Evolutionary conservation across 1,284 basidiomycete genomes (phyloP).

Genomic region (Tilletia setariae): DNA sequence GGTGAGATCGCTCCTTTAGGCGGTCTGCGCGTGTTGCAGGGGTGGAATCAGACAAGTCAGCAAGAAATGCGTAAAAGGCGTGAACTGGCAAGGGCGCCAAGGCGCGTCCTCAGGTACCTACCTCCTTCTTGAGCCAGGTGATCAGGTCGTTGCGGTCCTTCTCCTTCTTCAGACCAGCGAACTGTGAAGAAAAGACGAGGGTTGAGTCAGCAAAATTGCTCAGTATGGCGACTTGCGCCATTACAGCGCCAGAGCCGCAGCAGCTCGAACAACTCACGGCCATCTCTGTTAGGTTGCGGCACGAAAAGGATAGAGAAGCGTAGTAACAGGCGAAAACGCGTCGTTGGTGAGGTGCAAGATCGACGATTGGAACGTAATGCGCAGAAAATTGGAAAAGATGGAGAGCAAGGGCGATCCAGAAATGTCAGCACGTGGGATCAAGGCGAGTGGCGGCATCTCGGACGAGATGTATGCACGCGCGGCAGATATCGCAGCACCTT

Average conservation of each 20-base stretch:
- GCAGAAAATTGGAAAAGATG: no score
- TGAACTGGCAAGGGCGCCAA: no score
- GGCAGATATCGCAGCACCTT: no score
- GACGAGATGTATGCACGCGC: no score
- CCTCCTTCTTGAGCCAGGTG: slow-evolving; percentile 37
- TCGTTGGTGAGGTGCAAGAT: neutral
- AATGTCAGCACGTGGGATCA: no score
- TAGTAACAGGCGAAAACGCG: no score
- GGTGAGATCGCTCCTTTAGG: neutral
- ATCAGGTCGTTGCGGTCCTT: slow-evolving; percentile 53
- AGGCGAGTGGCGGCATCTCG: no score
- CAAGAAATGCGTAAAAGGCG: no score
- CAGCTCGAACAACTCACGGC: slow-evolving; percentile 3
- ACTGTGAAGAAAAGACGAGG: slow-evolving; percentile 15
- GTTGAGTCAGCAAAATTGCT: slow-evolving; percentile 5
- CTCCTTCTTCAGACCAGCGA: slow-evolving; percentile 50
- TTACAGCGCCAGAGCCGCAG: neutral
- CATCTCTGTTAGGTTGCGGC: neutral
- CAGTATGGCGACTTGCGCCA: neutral
- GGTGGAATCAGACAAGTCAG: neutral
- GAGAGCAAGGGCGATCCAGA: no score
- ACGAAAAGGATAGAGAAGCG: no score
- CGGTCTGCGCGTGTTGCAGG: neutral
- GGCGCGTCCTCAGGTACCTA: neutral
- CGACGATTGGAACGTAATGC: no score